A percentile compares a stretch with the other conserved stretches of the same genome.
phyloP scores from a whole-genome alignment of 2,329 filamentous ascomycete genomes.

The Calonectria fujianensis region DNA sequence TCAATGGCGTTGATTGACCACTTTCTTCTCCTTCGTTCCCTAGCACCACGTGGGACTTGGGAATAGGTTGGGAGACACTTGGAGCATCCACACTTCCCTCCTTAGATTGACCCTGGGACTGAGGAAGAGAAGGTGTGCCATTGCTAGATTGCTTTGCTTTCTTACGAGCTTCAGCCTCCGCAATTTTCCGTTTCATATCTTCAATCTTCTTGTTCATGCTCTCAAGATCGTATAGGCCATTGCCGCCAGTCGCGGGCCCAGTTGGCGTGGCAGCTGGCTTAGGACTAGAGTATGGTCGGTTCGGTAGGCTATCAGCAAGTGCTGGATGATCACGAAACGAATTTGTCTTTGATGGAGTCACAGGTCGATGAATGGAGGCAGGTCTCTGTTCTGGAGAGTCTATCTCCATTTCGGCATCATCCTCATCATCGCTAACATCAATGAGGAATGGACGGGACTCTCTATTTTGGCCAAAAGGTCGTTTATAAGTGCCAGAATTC shows the following conservation, averaged over 20 bases:
- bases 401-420: slow-evolving; percentile 81
- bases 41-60: slow-evolving; percentile 13
- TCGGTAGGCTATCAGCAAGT: slow-evolving; percentile 62
- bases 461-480: slow-evolving; percentile 76
- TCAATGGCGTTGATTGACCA: slow-evolving; percentile 34
- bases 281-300: slow-evolving; percentile 65
- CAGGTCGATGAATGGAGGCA: slow-evolving; percentile 57
- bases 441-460: slow-evolving; percentile 83
- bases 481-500: slow-evolving; percentile 68
- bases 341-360: slow-evolving; percentile 57
- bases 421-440: slow-evolving; percentile 85
- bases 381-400: slow-evolving; percentile 71
- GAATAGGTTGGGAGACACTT: slow-evolving; percentile 9
- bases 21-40: slow-evolving; percentile 24
- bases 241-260: slow-evolving; percentile 57
- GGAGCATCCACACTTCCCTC: slow-evolving; percentile 52
- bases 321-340: slow-evolving; percentile 68
- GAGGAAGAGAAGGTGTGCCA: slow-evolving; percentile 56
- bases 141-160: slow-evolving; percentile 62
- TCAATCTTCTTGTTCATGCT: slow-evolving; percentile 76
- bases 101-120: slow-evolving; percentile 52
- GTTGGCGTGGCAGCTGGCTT: slow-evolving; percentile 63
- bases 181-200: slow-evolving; percentile 75
- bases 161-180: slow-evolving; percentile 74
- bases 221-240: slow-evolving; percentile 65